Conservation (phyloP, 1,284 basidiomycete genomes). For the Naganishia sp. region DNA sequence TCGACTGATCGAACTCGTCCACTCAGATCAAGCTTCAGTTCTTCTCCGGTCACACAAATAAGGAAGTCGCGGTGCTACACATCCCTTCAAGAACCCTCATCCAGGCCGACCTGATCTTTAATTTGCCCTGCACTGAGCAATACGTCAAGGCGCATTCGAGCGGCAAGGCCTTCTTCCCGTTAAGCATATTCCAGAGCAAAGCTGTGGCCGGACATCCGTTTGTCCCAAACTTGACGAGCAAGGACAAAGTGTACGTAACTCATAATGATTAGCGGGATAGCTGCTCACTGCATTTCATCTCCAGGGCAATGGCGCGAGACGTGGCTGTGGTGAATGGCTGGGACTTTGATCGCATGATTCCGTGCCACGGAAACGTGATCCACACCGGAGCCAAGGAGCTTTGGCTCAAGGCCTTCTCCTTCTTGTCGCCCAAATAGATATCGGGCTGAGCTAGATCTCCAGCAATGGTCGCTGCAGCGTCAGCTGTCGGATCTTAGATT, state of each 20-base stretch:
- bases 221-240: constrained; percentile 59
- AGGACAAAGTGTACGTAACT: constrained; percentile 64
- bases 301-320: constrained; percentile 71
- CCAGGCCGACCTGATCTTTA: constrained; percentile 85
- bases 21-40: constrained; percentile 58
- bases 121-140: constrained; percentile 84
- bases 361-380: constrained; percentile 88
- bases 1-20: neutral
- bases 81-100: constrained; percentile 74
- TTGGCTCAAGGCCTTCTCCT: constrained; percentile 60
- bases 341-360: constrained; percentile 87
- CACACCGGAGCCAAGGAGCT: constrained; percentile 70
- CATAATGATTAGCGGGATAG: neutral
- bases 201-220: constrained; percentile 56
- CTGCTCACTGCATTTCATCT: neutral
- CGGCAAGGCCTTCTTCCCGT: constrained; percentile 57
- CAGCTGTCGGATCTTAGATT: neutral
- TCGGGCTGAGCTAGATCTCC: neutral
- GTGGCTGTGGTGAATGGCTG: constrained; percentile 71
- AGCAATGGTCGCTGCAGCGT: neutral
- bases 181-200: constrained; percentile 39
- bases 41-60: constrained; percentile 78
- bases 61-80: constrained; percentile 91
- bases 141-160: constrained; percentile 60
- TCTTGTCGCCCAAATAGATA: constrained; percentile 27